Base-by-base conservation (phyloP, 2,329 filamentous ascomycete genomes). In the Stylonectria norvegica region DNA sequence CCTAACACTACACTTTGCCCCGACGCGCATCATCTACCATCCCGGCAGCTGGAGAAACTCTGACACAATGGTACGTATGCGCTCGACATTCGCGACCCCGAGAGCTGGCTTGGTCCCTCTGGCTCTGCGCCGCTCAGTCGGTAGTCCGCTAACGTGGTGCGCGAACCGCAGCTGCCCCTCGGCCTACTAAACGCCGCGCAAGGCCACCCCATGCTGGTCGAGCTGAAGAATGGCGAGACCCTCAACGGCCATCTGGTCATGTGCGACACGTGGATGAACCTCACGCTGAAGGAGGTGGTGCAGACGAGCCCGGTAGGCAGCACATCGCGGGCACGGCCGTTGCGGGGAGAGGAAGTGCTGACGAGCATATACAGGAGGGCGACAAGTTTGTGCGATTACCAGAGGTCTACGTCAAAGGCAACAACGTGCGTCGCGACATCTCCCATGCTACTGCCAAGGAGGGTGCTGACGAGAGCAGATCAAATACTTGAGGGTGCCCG, bases 201-300 rank as follows among this genome's bases (percentile, higher is more conserved):
- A 74, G 93, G 93, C 76, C 89, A 96, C 65, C 91, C 93, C 4
- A 97, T 96, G 86, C 84, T 95, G 42, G 90, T 96, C 52, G 90
- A 96, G 73, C 85, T 96, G 53, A 96, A 96, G 76, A 95, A 91
- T 61, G 90, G 90, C 70, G 90, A 98, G 69, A 97, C 93, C 0
- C 79, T 98, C 46, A 98, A 97, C 70, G 93, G 93, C 49, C 89
- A 96, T 62, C 75, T 98, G 44, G 86, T 96, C 65, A 89, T 85
- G 66, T 98, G 91, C 81, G 93, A 98, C 67, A 98, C 91, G 34
- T 98, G 93, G 89, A 98, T 98, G 93, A 98, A 98, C 71, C 73
- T 98, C 56, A 97, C 91, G 2, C 71, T 98, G 53, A 95, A 93
- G 67, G 93, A 97, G 66, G 94, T 98, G 16, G 88, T 97, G 23